Base-by-base conservation (phyloP, 2,329 filamentous ascomycete species). In the Fusarium napiforme region DNA sequence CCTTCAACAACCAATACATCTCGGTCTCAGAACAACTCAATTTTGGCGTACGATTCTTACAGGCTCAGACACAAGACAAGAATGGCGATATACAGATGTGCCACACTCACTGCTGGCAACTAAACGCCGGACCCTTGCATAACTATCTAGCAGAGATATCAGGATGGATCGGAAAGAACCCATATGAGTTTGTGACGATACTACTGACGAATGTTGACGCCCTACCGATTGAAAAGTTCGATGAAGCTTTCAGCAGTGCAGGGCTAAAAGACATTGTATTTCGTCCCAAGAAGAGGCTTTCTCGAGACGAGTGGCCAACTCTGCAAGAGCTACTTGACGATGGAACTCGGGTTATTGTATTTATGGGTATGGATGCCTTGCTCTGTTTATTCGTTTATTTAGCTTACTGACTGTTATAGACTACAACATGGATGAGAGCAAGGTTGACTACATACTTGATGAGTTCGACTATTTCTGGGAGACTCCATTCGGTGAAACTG, bases 401-500 rank as follows among this genome's bases (percentile, higher is more conserved):
- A 36, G 11, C 15, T 9, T 46, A 16, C 75, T 81, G 59, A 81
- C 49, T 56, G 10, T 1, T 9, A 15, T 12, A 90, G 93, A 95
- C 80, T 93, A 88, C 74, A 78, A 86, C 57, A 79, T 84, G 64
- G 84, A 90, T 69, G 83, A 82, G 3, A 80, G 77, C 37, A 79
- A 83, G 56, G 87, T 89, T n/a, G 84, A 88, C 32, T 93, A 91
- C 78, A 89, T 93, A 60, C 84, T 92, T 62, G 84, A 88, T 78
- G 87, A 93, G 78, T 93, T 91, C 78, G 82, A 83, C 30, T 90
- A 90, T 81, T 87, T 92, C 73, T 95, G 92, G 84, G 93, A 96
- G 80, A 96, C 92, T 49, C 85, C 88, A 1, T 95, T 88, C 81
- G 90, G 93, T 72, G 89, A 91, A 69, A 88, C 86, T 3, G 83